A percentile compares a stretch with the other conserved stretches of the same genome.
Evolutionary conservation across 495 filamentous ascomycete genomes (phyloP).

Genomic region (Xylaria venustula): DNA sequence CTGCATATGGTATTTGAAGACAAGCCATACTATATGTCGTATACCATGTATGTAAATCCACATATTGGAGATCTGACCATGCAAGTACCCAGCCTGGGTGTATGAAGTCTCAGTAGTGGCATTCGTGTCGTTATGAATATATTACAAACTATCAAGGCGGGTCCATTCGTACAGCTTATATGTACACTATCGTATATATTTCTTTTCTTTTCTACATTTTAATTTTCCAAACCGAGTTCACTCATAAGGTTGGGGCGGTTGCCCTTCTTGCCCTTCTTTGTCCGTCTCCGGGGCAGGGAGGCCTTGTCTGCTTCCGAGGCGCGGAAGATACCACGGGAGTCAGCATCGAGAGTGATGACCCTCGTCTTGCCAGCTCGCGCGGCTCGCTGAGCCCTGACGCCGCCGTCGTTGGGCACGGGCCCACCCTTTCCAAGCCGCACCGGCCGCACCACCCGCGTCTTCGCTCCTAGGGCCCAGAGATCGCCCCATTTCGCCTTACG

Average conservation of each 20-base stretch:
- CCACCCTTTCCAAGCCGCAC: slow-evolving; percentile 58
- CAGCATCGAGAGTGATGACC: slow-evolving; percentile 34
- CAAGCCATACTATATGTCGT: too few relatives aligned
- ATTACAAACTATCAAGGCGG: too few relatives aligned
- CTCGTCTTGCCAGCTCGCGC: slow-evolving; percentile 25
- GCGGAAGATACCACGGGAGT: slow-evolving; percentile 32
- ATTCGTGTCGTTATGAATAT: too few relatives aligned
- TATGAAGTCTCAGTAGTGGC: too few relatives aligned
- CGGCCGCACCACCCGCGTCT: slow-evolving; percentile 66
- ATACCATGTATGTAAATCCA: not conserved
- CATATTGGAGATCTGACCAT: too few relatives aligned
- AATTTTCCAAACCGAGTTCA: slow-evolving; percentile 1
- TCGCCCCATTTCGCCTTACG: slow-evolving; percentile 91
- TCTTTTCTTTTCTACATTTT: not conserved
- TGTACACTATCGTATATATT: not conserved
- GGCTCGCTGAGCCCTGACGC: slow-evolving; percentile 37
- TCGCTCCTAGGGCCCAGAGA: slow-evolving; percentile 91
- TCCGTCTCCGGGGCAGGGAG: slow-evolving; percentile 43
- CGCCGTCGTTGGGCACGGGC: slow-evolving; percentile 33
- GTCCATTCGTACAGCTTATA: too few relatives aligned
- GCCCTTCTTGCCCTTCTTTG: slow-evolving; percentile 46
- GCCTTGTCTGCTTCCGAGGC: slow-evolving; percentile 30
- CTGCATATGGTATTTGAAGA: too few relatives aligned
- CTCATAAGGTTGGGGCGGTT: not conserved
- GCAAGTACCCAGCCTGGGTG: too few relatives aligned